A percentile compares a stretch with the other conserved stretches of the same genome.
Conservation (phyloP, 345 rosid genomes). For the Arabidopsis suecica region DNA sequence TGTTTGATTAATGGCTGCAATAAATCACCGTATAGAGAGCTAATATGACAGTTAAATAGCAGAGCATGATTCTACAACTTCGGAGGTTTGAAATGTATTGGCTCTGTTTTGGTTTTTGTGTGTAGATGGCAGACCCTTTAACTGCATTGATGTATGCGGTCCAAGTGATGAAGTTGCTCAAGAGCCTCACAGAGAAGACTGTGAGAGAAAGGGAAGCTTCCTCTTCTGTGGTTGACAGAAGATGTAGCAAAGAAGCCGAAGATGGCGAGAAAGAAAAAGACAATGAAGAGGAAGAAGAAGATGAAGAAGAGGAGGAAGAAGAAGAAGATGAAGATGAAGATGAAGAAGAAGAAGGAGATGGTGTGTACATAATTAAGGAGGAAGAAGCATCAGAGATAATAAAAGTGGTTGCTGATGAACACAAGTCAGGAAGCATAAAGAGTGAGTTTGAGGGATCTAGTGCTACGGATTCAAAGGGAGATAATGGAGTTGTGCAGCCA, state of each 20-base stretch:
- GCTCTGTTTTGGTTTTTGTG: neutral
- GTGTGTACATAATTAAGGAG: constrained; percentile 33
- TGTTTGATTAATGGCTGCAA: too few relatives aligned
- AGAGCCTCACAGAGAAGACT: constrained; percentile 64
- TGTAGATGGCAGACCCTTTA: constrained; percentile 96
- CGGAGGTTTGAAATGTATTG: constrained; percentile 17
- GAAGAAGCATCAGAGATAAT: constrained; percentile 20
- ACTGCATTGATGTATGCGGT: constrained; percentile 98
- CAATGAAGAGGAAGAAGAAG: constrained; percentile 7
- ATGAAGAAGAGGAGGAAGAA: neutral
- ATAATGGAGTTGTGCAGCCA: constrained; percentile 19
- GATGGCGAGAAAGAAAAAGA: neutral
- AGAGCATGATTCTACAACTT: constrained; percentile 5
- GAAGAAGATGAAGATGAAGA: neutral
- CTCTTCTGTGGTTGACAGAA: constrained; percentile 22
- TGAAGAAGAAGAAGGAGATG: neutral
- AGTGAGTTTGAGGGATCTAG: constrained; percentile 18
- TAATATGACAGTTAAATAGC: neutral
- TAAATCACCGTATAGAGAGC: neutral
- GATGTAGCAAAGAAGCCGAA: constrained; percentile 19
- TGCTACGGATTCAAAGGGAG: constrained; percentile 27
- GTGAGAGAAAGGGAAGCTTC: constrained; percentile 59
- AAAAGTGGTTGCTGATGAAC: constrained; percentile 25
- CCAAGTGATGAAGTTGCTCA: constrained; percentile 96
- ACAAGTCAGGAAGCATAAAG: constrained; percentile 31